Base-by-base conservation (phyloP, 1,284 basidiomycete genomes). In the Mycena citricolor region DNA sequence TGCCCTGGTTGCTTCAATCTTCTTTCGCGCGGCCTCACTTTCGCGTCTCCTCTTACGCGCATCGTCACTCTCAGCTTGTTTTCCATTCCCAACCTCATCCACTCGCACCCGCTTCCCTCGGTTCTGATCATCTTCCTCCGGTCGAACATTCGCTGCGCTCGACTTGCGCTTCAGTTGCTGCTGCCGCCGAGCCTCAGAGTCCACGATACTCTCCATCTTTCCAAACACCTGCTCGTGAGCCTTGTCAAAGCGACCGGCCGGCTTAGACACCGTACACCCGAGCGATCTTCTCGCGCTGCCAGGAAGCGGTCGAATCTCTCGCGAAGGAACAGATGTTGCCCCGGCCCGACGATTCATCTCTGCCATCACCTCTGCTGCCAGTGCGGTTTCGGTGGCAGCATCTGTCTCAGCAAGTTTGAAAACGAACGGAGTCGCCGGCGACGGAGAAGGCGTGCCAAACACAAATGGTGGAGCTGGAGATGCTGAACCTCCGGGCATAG, bases 201-300 rank as follows among this genome's bases (percentile, higher is more conserved):
- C 79, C 41, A 78, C 70, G 54, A 90, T 88, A 3, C 85, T 81
- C 53, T 86, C 81, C 87, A 90, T 90, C 69, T 79, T 82, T 41
- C 65, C 65, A 57, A 89, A 89, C 44, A 76, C 73, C 28, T 73
- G 69, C 43, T 81, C 73, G 56, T 90, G 86, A 25, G 69, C 59
- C 54, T 72, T 73, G 17, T 81, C 72, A 57, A 88, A 90, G 17
- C 50, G 46, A 5, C 50, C 42, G 3, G 17, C 36, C 5, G 24
- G 11, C 52, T 76, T 71, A 44, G 63, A 61, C 68, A 5, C 66
- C 56, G 20, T 52, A 51, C 44, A 22, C 39, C 19, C 47, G 14
- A 41, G 59, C 16, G 59, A 59, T 32, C 57, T 61, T 23, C 53
- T 54, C 52, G 57, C 65, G 26, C 58, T 47, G 1, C 42, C 53